Conservation (phyloP, 2,329 filamentous ascomycete genomes). For the Lasiodiplodia sp. region DNA sequence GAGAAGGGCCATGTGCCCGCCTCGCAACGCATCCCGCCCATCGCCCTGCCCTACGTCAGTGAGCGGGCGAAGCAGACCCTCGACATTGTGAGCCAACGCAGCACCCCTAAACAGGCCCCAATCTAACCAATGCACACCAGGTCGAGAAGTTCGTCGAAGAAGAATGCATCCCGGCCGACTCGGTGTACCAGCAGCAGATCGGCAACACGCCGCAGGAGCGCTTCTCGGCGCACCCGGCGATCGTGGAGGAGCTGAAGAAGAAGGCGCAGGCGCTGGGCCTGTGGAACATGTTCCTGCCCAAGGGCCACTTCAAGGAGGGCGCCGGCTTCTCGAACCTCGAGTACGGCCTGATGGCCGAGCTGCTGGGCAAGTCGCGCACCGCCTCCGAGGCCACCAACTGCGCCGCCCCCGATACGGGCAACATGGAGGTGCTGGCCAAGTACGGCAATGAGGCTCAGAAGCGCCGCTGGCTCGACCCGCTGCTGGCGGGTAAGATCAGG, state of each 20-base stretch:
- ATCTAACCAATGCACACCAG: conserved; percentile 57
- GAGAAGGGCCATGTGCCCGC: conserved; percentile 52
- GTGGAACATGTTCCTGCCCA: conserved; percentile 98
- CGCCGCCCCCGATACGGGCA: conserved; percentile 88
- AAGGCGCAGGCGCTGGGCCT: conserved; percentile 84
- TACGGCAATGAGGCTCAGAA: conserved; percentile 89
- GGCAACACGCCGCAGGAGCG: conserved; percentile 73
- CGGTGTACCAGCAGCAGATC: conserved; percentile 80
- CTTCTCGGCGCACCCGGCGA: conserved; percentile 79
- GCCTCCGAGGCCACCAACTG: conserved; percentile 83
- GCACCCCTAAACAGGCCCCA: background rate
- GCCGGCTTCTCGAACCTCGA: conserved; percentile 95
- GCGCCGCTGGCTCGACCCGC: conserved; percentile 78
- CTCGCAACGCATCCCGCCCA: conserved; percentile 64
- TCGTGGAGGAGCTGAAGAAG: conserved; percentile 89
- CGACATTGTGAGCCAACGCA: conserved; percentile 66
- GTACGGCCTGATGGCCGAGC: conserved; percentile 97
- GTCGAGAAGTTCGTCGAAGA: conserved; percentile 97
- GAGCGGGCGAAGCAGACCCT: conserved; percentile 84
- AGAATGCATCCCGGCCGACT: conserved; percentile 80
- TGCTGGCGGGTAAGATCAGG: conserved; percentile 84
- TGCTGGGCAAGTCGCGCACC: conserved; percentile 82
- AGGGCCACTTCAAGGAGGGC: conserved; percentile 93
- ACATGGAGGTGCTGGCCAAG: conserved; percentile 94
- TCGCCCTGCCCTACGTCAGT: conserved; percentile 73